Base-by-base conservation (phyloP, 2,329 filamentous ascomycete genomes). In the Aspergillus costaricaensis region DNA sequence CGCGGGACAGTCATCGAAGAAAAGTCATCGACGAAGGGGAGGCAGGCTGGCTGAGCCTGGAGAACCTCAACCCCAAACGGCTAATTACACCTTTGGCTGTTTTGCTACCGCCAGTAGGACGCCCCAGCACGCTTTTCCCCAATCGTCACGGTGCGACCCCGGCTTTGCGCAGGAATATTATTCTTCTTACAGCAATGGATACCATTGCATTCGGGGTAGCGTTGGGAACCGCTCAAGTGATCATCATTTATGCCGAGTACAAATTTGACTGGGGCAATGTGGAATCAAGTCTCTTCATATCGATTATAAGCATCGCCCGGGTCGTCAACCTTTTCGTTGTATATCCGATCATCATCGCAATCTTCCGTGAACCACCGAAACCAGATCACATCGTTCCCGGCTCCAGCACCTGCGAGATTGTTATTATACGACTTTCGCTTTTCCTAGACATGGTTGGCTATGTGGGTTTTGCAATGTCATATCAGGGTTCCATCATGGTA, bases 191-290 rank as follows among this genome's bases (percentile, higher is more conserved):
- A 2, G 81, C 87, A 5, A 88, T 93, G 58, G 95, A 98, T 72
- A 91, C 89, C 25, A 86, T 91, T 64, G 85, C 96, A 66, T 89
- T 97, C 62, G 90, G 91, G 21, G 85, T 92, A 0, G 88, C 89
- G 7, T 91, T 97, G 83, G 91, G 93, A 51, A 85, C 88, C 0
- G 87, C 91, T 62, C 86, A 88, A n/a, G 88, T 97, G 38, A 82
- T 95, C 19, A 83, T 98, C 58, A 85, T 96, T 57, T 99, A 98
- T 77, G 87, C 87, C 23, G 88, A 91, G 66, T 89, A 85, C 69
- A 85, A 87, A 67, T 98, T 96, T 72, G 82, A 84, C 57, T 98
- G 95, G 95, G 85, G 86, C 51, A 92, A 88, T 41, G 83, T 91
- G 59, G 89, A 96, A 74, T 90, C 89, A 12, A 91, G 90, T 48